These are phyloP conservation scores for Dioscorea cayenensis DNA, from an alignment of 116 monocot genomes.

Conservation along the genomic window DNA sequence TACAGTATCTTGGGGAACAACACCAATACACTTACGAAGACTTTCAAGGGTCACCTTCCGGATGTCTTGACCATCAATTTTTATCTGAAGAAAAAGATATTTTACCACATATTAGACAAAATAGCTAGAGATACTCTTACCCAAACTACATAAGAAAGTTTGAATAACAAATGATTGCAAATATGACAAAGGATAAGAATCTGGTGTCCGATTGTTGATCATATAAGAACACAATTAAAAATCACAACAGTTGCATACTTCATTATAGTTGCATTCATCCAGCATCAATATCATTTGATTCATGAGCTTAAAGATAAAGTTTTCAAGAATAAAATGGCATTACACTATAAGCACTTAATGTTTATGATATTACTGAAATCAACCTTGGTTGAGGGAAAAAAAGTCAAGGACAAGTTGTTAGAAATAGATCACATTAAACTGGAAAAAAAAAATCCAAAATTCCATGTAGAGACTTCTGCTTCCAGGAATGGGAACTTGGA, in stretches of 20 bases:
- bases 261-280: too few relatives aligned
- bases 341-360: too few relatives aligned
- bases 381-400: too few relatives aligned
- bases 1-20: conserved; percentile 71
- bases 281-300: too few relatives aligned
- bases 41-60: conserved; percentile 47
- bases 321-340: too few relatives aligned
- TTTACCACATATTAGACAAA: background rate
- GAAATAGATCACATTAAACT: too few relatives aligned
- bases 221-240: background rate
- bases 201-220: background rate
- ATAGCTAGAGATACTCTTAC: background rate
- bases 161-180: background rate
- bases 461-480: too few relatives aligned
- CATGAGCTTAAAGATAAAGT: too few relatives aligned
- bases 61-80: conserved; percentile 68
- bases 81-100: conserved; percentile 39
- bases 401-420: too few relatives aligned
- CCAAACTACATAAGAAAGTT: background rate
- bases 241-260: background rate
- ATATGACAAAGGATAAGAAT: background rate
- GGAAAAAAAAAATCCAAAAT: too few relatives aligned
- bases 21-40: conserved; percentile 58
- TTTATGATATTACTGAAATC: too few relatives aligned
- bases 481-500: too few relatives aligned